Evolutionary conservation across 1,284 basidiomycete genomes (phyloP).

Genomic region (Moesziomyces parantarcticus): DNA sequence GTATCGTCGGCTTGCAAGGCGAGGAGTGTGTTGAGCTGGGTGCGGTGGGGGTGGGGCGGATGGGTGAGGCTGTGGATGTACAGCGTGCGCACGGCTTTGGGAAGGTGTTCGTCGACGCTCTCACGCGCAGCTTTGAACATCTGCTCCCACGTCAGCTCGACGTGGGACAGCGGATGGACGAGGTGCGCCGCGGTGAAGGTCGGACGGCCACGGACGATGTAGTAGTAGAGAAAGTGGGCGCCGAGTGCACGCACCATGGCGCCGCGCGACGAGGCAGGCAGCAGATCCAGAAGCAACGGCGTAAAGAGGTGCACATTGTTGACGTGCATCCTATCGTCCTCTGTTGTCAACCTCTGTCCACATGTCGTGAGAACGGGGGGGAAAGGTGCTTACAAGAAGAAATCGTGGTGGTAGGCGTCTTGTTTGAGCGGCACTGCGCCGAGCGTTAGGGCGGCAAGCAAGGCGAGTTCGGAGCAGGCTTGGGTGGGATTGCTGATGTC

Average conservation of each 20-base stretch:
- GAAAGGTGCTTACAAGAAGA: conserved; percentile 34
- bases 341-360: neutral
- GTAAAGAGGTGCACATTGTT: conserved; percentile 51
- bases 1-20: neutral
- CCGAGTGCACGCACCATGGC: conserved; percentile 19
- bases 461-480: conserved; percentile 20
- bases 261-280: neutral
- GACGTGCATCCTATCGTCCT: conserved; percentile 26
- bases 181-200: conserved; percentile 6
- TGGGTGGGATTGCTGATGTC: neutral
- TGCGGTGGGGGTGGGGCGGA: neutral
- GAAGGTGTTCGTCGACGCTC: conserved; percentile 38
- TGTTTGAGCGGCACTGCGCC: conserved; percentile 23
- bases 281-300: conserved; percentile 4
- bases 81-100: conserved; percentile 32
- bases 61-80: conserved; percentile 14
- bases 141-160: conserved; percentile 3
- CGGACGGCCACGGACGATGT: conserved; percentile 32
- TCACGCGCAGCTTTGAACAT: conserved; percentile 10
- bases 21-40: neutral
- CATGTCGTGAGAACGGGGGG: neutral
- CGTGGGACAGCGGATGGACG: neutral
- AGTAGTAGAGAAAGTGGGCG: conserved; percentile 24
- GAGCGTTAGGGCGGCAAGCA: conserved; percentile 24
- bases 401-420: conserved; percentile 34